A percentile compares a stretch with the other conserved stretches of the same genome.
These are phyloP conservation scores for Lactarius indigo DNA, from an alignment of 768 basidiomycete species.

Conservation along the genomic window DNA sequence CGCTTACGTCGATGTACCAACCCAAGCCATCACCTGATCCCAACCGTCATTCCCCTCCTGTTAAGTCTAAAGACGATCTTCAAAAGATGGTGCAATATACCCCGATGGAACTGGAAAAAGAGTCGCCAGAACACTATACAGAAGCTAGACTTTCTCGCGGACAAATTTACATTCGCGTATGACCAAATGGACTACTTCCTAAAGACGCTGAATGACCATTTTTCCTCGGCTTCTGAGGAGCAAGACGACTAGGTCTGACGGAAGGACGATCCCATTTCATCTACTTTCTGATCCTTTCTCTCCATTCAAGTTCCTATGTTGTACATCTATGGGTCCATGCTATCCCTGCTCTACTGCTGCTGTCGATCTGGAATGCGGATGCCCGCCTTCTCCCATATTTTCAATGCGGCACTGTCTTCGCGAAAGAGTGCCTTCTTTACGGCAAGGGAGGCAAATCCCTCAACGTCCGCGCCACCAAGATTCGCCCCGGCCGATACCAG, in stretches of 20 bases:
- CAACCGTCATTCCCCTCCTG: conserved; percentile 30
- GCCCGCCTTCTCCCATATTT: conserved; percentile 58
- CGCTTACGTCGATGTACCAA: conserved; percentile 20
- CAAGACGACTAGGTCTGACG: conserved; percentile 32
- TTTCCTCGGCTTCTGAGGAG: conserved; percentile 38
- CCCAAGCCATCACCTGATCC: conserved; percentile 30
- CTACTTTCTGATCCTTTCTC: not conserved
- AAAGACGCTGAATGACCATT: conserved; percentile 52
- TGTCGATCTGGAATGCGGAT: conserved; percentile 23
- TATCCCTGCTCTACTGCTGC: conserved; percentile 14
- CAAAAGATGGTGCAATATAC: conserved; percentile 54
- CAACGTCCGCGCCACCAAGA: conserved; percentile 62
- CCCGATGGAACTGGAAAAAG: conserved; percentile 63
- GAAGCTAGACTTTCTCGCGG: conserved; percentile 56
- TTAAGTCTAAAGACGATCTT: conserved; percentile 39
- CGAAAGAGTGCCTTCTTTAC: conserved; percentile 36
- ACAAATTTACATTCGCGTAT: conserved; percentile 64
- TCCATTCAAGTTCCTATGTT: conserved; percentile 1
- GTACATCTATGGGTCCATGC: conserved; percentile 15
- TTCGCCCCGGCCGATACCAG: conserved; percentile 73
- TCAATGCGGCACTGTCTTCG: conserved; percentile 43
- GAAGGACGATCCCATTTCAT: conserved; percentile 27
- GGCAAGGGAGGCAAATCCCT: conserved; percentile 52
- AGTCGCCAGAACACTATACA: conserved; percentile 52
- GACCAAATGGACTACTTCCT: conserved; percentile 67